Percentiles rank a stretch among this genome's conserved stretches.
Evolutionary conservation across 768 basidiomycete species (phyloP).

Genomic region (Mycena metata): DNA sequence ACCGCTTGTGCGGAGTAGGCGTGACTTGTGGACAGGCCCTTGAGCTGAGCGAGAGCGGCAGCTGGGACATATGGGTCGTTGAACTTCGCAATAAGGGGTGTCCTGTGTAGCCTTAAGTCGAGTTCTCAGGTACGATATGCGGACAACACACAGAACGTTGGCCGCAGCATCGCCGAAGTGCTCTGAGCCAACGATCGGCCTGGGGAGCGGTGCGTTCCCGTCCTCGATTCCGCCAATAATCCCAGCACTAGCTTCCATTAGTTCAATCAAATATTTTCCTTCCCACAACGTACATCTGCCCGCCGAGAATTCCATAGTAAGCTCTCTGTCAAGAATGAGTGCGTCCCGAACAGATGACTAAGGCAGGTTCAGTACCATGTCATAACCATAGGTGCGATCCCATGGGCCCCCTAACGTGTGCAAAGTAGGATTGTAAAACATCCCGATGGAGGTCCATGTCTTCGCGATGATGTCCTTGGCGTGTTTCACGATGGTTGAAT

Average conservation of each 20-base stretch:
- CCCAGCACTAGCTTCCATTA: constrained; percentile 33
- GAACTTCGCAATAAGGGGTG: constrained; percentile 46
- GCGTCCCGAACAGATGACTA: neutral
- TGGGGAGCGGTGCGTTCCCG: constrained; percentile 44
- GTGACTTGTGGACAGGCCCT: constrained; percentile 29
- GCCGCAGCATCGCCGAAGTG: constrained; percentile 47
- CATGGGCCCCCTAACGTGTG: constrained; percentile 47
- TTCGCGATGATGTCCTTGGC: constrained; percentile 44
- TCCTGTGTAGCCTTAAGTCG: constrained; percentile 30
- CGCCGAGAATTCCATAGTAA: constrained; percentile 48
- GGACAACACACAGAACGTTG: constrained; percentile 40
- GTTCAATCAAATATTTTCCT: neutral
- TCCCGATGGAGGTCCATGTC: constrained; percentile 43
- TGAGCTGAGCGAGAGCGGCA: constrained; percentile 34
- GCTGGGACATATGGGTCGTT: constrained; percentile 45
- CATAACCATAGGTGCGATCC: constrained; percentile 49
- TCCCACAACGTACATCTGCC: constrained; percentile 25
- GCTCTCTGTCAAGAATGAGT: constrained; percentile 31
- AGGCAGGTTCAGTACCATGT: constrained; percentile 38
- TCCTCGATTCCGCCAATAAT: constrained; percentile 45
- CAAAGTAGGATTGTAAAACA: constrained; percentile 47
- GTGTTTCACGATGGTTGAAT: constrained; percentile 42
- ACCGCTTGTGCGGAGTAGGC: constrained; percentile 43
- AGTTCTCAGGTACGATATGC: neutral
- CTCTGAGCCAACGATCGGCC: constrained; percentile 43